Conservation (phyloP, 225 moss, liverwort and hornwort genomes). For the Takakia lepidozioides region DNA sequence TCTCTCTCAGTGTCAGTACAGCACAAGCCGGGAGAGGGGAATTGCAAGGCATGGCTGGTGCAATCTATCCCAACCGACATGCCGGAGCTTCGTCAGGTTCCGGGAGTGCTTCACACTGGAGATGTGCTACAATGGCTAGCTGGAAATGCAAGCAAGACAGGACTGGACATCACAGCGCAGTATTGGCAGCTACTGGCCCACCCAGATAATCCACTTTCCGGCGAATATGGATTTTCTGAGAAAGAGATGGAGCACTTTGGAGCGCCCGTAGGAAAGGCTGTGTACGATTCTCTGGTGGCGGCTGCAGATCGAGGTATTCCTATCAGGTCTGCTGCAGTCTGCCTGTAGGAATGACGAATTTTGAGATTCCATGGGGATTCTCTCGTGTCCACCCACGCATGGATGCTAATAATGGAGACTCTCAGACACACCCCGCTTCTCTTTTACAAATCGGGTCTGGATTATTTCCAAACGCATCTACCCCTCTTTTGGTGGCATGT, state of each 20-base stretch:
- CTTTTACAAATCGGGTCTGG: too few species aligned
- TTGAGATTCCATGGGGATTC: too few species aligned
- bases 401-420: too few species aligned
- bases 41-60: constrained; percentile 60
- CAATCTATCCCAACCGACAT: constrained; percentile 56
- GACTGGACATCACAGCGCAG: constrained; percentile 52
- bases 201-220: constrained; percentile 24
- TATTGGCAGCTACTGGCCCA: constrained; percentile 48
- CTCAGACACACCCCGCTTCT: too few species aligned
- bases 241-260: constrained; percentile 45
- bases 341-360: too few species aligned
- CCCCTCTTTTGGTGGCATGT: too few species aligned
- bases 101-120: constrained; percentile 38
- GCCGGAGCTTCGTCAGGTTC: constrained; percentile 41
- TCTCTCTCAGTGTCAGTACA: not conserved
- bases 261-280: constrained; percentile 36
- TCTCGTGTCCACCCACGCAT: too few species aligned
- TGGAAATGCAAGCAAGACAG: constrained; percentile 35
- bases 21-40: not conserved
- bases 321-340: too few species aligned
- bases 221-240: constrained; percentile 45
- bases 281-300: constrained; percentile 33
- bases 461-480: too few species aligned
- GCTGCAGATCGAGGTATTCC: constrained; percentile 51
- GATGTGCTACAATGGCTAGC: constrained; percentile 58